Percentiles rank a stretch among this genome's conserved stretches.
Conservation (phyloP, 768 basidiomycete genomes). For the Mycena chlorophos region DNA sequence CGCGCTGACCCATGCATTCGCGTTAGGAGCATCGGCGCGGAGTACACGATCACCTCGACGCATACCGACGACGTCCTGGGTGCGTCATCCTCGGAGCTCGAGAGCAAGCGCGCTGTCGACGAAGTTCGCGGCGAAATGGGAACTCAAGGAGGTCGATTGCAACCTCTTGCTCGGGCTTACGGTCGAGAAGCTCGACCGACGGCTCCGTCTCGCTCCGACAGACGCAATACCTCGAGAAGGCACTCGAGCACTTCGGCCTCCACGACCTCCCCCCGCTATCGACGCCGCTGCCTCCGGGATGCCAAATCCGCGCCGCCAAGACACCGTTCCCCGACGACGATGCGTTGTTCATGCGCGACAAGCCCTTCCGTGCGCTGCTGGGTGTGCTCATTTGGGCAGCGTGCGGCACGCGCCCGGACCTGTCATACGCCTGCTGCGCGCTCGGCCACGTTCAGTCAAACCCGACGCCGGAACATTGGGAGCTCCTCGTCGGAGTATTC, state of each 20-base stretch:
- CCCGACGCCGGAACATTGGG: slow-evolving; percentile 29
- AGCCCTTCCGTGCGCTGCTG: slow-evolving; percentile 18
- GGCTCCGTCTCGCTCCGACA: slow-evolving; percentile 4
- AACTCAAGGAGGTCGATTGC: slow-evolving; percentile 7
- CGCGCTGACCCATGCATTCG: slow-evolving; percentile 9
- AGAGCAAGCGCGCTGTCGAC: slow-evolving; percentile 9
- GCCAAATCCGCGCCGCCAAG: neutral
- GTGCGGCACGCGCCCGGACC: slow-evolving; percentile 16
- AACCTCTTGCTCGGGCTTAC: slow-evolving; percentile 6
- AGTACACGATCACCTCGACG: slow-evolving; percentile 12
- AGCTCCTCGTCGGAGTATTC: slow-evolving; percentile 26
- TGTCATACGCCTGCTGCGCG: slow-evolving; percentile 2
- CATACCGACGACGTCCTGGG: slow-evolving; percentile 12
- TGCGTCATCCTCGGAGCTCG: slow-evolving; percentile 2
- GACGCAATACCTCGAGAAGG: neutral
- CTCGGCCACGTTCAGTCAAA: slow-evolving; percentile 22
- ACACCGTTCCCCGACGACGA: slow-evolving; percentile 7
- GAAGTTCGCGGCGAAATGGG: slow-evolving; percentile 13
- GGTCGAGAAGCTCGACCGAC: slow-evolving; percentile 5
- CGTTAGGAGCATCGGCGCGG: neutral
- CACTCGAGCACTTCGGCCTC: neutral
- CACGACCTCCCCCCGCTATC: slow-evolving; percentile 4
- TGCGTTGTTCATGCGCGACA: slow-evolving; percentile 16
- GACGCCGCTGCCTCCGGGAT: slow-evolving; percentile 3
- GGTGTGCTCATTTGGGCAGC: slow-evolving; percentile 23